Base-by-base conservation (phyloP, 2,329 filamentous ascomycete species). In the Phyllosticta paracitricarpa region DNA sequence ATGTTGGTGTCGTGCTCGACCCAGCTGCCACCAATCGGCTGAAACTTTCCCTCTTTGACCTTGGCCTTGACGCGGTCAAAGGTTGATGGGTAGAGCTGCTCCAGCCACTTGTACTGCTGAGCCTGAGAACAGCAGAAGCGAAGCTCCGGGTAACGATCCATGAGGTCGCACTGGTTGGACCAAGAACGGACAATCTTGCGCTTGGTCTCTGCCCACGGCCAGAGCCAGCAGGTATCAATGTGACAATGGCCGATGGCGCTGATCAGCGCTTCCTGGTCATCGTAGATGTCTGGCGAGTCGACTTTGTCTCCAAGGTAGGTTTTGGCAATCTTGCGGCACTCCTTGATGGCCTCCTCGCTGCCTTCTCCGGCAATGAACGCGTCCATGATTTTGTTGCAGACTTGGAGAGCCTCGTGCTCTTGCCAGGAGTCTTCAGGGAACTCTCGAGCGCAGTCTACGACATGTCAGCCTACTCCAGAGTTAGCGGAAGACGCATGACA, bases 1-100 rank as follows among this genome's bases (percentile, higher is more conserved):
- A 99, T 83, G 71, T 99, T 99, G 65, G 94, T 99, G 72, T 99
- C 94, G 71, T 99, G 94, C 72, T 99, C 94, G 17, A 99, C 93
- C 94, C 94, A 99, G 76, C 91, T 97, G 59, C 94, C 94, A 65
- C 94, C 94, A 67, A 99, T 93, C 14, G 92, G 92, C 66, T 97
- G 90, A 74, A 99, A 99, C 64, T 84, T 88, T 24, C 92, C 93
- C 68, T 92, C 86, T 74, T 90, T 90, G 63, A 97, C 88, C 81
- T 96, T 96, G 61, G 82, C 79, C 78, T 95, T 96, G 66, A 99
- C 93, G 17, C 93, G 87, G 67, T 95, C 88, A 72, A 91, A 97
- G 1, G 91, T 88, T 51, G 86, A 86, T 0, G 94, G 93, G 71
- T 99, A 99, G 66, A 90, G 80, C 67, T 89, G 79, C 76, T 97